Evolutionary conservation across 73 alveolate species (phyloP).

Genomic region (Stentor roeselii): DNA sequence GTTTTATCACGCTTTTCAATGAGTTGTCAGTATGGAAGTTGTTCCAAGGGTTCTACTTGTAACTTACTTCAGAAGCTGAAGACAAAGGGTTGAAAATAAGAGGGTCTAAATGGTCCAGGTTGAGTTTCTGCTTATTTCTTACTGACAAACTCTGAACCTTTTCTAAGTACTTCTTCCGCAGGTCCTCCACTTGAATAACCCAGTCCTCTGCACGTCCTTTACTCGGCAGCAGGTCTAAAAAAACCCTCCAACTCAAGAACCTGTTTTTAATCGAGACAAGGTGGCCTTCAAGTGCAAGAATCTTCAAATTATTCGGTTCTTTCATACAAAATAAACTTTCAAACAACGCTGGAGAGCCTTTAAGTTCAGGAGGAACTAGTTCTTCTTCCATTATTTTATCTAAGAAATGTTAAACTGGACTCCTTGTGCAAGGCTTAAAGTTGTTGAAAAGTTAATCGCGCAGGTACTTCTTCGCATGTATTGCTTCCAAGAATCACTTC

Average conservation of each 20-base stretch:
- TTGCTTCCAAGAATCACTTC: conserved; percentile 91
- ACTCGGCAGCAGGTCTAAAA: background rate
- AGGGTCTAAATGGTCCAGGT: conserved; percentile 15
- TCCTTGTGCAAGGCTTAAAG: conserved; percentile 83
- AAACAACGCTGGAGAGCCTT: background rate
- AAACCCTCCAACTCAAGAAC: conserved; percentile 16
- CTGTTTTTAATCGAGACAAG: background rate
- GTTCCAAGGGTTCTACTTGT: conserved; percentile 65
- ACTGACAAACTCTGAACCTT: background rate
- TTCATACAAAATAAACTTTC: background rate
- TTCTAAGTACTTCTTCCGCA: background rate
- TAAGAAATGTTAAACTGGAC: conserved; percentile 71
- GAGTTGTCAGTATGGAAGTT: conserved; percentile 70
- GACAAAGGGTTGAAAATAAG: conserved; percentile 28
- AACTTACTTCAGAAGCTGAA: conserved; percentile 18
- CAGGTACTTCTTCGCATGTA: conserved; percentile 92
- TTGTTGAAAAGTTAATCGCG: conserved; percentile 73
- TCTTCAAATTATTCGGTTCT: background rate
- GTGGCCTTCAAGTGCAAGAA: conserved; percentile 10
- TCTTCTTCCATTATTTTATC: conserved; percentile 30
- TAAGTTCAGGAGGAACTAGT: conserved; percentile 14
- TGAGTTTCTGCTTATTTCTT: background rate
- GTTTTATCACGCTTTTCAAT: conserved; percentile 59
- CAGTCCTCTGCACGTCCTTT: background rate
- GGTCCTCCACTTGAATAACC: background rate